Percentiles rank a stretch among this genome's conserved stretches.
phyloP scores from a whole-genome alignment of 73 alveolate species.

The Uronychia setigera region DNA sequence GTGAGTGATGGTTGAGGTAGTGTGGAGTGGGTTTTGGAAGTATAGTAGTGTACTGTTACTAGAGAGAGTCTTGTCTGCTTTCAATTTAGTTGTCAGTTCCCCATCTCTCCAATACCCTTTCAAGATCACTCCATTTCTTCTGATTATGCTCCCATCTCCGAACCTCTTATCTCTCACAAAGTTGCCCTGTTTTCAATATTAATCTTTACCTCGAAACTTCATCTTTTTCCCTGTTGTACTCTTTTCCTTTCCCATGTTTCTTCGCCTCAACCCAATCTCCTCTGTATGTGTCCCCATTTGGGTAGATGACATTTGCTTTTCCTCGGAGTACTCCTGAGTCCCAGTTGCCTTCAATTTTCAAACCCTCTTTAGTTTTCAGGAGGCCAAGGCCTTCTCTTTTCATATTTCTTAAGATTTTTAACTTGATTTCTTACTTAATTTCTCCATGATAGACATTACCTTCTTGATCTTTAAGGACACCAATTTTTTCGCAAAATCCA shows the following conservation, averaged over 20 bases:
- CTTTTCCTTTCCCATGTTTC: slow-evolving; percentile 31
- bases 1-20: no score
- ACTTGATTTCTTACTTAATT: not conserved
- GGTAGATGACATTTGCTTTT: slow-evolving; percentile 2
- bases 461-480: slow-evolving; percentile 17
- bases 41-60: not conserved
- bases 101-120: not conserved
- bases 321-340: slow-evolving; percentile 6
- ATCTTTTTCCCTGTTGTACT: not conserved
- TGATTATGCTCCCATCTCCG: not conserved
- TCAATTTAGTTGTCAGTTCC: not conserved
- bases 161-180: not conserved
- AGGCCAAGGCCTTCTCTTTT: not conserved
- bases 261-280: slow-evolving; percentile 23
- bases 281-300: slow-evolving; percentile 13
- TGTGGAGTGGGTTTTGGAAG: not conserved
- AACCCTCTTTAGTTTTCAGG: not conserved
- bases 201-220: not conserved
- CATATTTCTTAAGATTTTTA: not conserved
- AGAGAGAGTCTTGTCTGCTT: not conserved
- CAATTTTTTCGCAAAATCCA: slow-evolving; percentile 12
- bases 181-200: not conserved
- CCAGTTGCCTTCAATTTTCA: slow-evolving; percentile 9
- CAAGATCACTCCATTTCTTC: not conserved
- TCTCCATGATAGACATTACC: slow-evolving; percentile 31